These are phyloP conservation scores for Proliferodiscus dingleyae DNA, from an alignment of 2,329 filamentous ascomycete species.

Conservation along the genomic window DNA sequence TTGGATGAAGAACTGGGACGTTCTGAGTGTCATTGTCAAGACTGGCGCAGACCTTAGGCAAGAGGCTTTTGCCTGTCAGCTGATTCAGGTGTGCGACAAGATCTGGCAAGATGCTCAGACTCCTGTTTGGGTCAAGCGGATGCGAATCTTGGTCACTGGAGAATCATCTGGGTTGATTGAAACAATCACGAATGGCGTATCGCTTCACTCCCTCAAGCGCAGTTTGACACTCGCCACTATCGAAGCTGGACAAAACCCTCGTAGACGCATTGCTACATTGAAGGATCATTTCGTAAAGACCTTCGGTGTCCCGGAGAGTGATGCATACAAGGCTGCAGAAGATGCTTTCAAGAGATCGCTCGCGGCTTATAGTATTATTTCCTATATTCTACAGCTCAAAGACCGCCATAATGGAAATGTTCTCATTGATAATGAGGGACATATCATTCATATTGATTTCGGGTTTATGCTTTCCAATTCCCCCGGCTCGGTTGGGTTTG, in stretches of 20 bases:
- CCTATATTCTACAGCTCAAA: constrained; percentile 78
- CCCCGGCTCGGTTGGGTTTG: constrained; percentile 77
- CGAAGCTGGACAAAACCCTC: constrained; percentile 66
- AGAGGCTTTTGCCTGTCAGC: constrained; percentile 81
- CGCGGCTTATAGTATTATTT: constrained; percentile 80
- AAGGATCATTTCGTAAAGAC: constrained; percentile 78
- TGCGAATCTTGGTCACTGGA: constrained; percentile 81
- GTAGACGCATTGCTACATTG: constrained; percentile 72
- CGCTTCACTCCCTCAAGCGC: constrained; percentile 79
- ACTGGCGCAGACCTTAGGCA: constrained; percentile 78
- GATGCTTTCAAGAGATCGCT: constrained; percentile 78
- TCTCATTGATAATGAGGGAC: constrained; percentile 77
- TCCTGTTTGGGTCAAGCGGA: constrained; percentile 82
- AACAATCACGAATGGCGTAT: constrained; percentile 84
- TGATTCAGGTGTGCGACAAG: constrained; percentile 75
- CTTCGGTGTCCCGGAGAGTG: constrained; percentile 66
- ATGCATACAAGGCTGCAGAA: constrained; percentile 65
- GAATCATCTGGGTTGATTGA: constrained; percentile 81
- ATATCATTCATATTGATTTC: constrained; percentile 86
- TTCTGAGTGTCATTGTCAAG: constrained; percentile 83
- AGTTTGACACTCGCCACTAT: constrained; percentile 72
- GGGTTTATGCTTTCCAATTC: constrained; percentile 88
- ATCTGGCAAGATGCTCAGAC: constrained; percentile 73
- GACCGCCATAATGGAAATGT: constrained; percentile 85
- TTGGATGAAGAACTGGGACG: constrained; percentile 87